A percentile compares a stretch with the other conserved stretches of the same genome.
phyloP scores from a whole-genome alignment of 2,329 filamentous ascomycete species.

The Orbilia quercus region DNA sequence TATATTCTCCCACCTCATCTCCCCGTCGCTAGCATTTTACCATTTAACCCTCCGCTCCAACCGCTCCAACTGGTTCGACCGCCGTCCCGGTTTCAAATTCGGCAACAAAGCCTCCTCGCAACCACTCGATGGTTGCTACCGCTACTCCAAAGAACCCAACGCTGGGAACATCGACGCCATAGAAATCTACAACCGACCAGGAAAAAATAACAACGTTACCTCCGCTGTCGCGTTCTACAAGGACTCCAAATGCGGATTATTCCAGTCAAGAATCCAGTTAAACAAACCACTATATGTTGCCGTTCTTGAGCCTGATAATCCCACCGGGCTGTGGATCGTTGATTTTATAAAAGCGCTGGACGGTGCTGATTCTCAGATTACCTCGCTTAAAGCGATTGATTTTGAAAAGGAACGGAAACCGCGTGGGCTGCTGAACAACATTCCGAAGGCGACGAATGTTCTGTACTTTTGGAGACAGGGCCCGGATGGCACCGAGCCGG shows the following conservation, averaged over 20 bases:
- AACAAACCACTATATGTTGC: constrained; percentile 13
- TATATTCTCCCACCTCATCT: constrained; percentile 1
- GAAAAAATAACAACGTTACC: not conserved
- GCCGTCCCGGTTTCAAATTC: not conserved
- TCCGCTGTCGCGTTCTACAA: constrained; percentile 27
- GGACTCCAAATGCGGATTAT: constrained; percentile 8
- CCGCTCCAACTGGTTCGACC: constrained; percentile 27
- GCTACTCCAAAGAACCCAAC: constrained; percentile 2
- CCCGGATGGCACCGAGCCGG: not conserved
- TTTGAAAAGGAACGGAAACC: constrained; percentile 1
- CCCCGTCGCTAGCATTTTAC: constrained; percentile 26
- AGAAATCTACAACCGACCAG: constrained; percentile 28
- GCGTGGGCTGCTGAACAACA: constrained; percentile 1
- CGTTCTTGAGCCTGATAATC: constrained; percentile 11
- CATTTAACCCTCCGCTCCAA: constrained; percentile 19
- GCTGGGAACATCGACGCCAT: not conserved
- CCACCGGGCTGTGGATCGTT: constrained; percentile 28
- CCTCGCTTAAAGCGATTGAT: constrained; percentile 19
- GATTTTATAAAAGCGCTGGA: constrained; percentile 13
- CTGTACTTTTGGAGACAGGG: constrained; percentile 16
- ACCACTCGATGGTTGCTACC: constrained; percentile 2
- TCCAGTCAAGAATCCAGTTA: not conserved
- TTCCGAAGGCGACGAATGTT: not conserved
- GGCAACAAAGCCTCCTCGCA: constrained; percentile 6
- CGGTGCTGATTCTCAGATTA: not conserved